Conservation (phyloP, 805 yeast genomes). For the Cyberlindnera petersonii region DNA sequence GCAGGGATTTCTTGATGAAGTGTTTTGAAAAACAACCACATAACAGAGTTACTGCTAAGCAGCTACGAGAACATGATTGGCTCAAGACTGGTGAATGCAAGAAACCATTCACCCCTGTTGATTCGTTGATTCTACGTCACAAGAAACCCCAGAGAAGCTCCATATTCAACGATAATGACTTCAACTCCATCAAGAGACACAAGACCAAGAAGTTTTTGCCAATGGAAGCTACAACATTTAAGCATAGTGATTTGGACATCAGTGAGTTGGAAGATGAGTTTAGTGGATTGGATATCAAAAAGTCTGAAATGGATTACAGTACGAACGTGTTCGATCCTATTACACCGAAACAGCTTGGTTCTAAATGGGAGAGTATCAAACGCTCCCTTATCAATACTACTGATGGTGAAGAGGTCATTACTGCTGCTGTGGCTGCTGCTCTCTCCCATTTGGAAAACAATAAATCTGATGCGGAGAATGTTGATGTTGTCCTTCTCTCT, state of each 20-base stretch:
- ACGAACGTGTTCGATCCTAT: constrained; percentile 19
- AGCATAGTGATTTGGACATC: constrained; percentile 13
- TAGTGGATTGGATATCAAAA: constrained; percentile 11
- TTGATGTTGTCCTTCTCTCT: constrained; percentile 3
- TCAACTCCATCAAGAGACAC: constrained; percentile 40
- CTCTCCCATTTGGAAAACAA: too few relatives aligned
- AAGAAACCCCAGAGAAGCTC: constrained; percentile 9
- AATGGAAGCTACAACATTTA: constrained; percentile 17
- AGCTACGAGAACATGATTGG: constrained; percentile 63
- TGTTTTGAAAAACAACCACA: constrained; percentile 73
- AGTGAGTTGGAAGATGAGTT: constrained; percentile 14
- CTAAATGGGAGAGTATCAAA: constrained; percentile 1
- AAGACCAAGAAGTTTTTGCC: constrained; percentile 23
- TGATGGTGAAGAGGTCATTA: not conserved
- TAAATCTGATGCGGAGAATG: too few relatives aligned
- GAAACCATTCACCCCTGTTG: not conserved
- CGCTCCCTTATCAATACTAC: constrained; percentile 1
- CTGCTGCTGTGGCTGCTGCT: not conserved
- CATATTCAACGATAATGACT: constrained; percentile 46
- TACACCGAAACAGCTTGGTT: not conserved
- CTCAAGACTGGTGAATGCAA: constrained; percentile 23
- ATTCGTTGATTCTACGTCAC: constrained; percentile 7
- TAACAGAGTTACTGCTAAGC: constrained; percentile 50
- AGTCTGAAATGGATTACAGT: constrained; percentile 3
- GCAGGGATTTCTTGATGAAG: constrained; percentile 54